These are phyloP conservation scores for Rutstroemia sp. DNA, from an alignment of 2,329 filamentous ascomycete genomes.

Conservation along the genomic window DNA sequence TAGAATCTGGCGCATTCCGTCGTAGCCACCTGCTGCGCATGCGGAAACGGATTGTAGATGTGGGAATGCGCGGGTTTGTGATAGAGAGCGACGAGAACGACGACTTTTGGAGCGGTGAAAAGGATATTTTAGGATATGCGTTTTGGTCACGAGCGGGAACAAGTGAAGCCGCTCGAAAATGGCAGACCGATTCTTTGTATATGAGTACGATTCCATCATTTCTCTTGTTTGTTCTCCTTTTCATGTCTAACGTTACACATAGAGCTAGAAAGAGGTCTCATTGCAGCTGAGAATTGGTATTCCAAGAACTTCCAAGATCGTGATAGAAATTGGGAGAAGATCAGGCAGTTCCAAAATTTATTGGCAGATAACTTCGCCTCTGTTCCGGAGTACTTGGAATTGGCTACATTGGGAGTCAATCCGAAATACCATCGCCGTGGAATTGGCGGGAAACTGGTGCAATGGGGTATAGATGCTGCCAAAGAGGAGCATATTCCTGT, in stretches of 20 bases:
- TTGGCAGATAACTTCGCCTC: not conserved
- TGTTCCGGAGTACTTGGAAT: not conserved
- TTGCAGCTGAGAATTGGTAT: constrained; percentile 2
- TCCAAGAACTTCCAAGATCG: not conserved
- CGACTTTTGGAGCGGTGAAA: constrained; percentile 1
- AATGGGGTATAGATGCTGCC: constrained; percentile 3
- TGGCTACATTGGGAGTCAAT: not conserved
- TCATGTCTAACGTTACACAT: not conserved
- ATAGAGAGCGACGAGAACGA: constrained; percentile 1
- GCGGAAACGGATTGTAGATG: not conserved
- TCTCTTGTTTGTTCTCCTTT: not conserved
- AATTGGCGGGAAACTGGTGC: constrained; percentile 2
- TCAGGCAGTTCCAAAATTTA: not conserved
- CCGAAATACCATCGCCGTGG: constrained; percentile 5
- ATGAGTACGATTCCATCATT: not conserved
- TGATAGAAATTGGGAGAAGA: constrained; percentile 2
- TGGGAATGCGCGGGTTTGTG: not conserved
- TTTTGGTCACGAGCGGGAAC: constrained; percentile 1
- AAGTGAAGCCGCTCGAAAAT: constrained; percentile 2
- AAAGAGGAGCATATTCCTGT: constrained; percentile 2
- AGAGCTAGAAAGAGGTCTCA: constrained; percentile 4
- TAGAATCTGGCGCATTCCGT: not conserved
- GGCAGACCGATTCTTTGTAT: not conserved
- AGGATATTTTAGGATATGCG: constrained; percentile 3
- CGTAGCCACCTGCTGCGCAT: not conserved